Percentiles rank a stretch among this genome's conserved stretches.
Evolutionary conservation across 345 rosid genomes (phyloP).

Genomic region (Rhodamnia rubescens): DNA sequence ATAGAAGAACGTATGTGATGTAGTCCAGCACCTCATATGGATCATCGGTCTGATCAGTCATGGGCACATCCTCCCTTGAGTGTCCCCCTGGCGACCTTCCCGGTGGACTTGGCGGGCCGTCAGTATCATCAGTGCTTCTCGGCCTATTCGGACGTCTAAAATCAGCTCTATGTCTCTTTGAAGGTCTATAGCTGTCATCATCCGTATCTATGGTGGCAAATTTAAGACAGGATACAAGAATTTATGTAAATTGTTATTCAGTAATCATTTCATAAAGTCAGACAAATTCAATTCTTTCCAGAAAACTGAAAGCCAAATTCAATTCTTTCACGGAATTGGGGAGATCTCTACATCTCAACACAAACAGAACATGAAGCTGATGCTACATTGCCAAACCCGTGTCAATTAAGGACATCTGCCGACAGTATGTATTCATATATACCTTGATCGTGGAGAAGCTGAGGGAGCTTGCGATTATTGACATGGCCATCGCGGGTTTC

Average conservation of each 20-base stretch:
- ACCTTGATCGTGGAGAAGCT: slow-evolving; percentile 89
- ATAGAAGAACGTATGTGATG: neutral
- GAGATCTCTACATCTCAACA: neutral
- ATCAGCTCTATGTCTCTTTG: slow-evolving; percentile 73
- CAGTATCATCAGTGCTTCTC: slow-evolving; percentile 56
- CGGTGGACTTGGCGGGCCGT: slow-evolving; percentile 70
- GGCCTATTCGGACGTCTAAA: slow-evolving; percentile 25
- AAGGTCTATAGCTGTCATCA: slow-evolving; percentile 77
- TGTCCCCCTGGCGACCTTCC: slow-evolving; percentile 47
- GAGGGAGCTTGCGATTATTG: slow-evolving; percentile 66
- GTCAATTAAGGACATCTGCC: neutral
- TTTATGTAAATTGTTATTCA: neutral
- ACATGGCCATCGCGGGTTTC: slow-evolving; percentile 54
- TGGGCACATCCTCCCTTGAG: slow-evolving; percentile 73
- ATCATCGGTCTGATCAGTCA: slow-evolving; percentile 85
- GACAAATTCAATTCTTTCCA: neutral
- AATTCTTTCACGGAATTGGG: neutral
- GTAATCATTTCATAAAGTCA: neutral
- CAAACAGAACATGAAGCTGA: neutral
- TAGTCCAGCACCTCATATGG: slow-evolving; percentile 41
- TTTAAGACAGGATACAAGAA: neutral
- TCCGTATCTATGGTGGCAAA: slow-evolving; percentile 52
- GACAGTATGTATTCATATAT: neutral
- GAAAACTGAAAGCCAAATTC: neutral
- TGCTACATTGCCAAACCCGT: neutral